These are phyloP conservation scores for Paraphaeosphaeria minitans DNA, from an alignment of 2,329 filamentous ascomycete genomes.

Conservation along the genomic window DNA sequence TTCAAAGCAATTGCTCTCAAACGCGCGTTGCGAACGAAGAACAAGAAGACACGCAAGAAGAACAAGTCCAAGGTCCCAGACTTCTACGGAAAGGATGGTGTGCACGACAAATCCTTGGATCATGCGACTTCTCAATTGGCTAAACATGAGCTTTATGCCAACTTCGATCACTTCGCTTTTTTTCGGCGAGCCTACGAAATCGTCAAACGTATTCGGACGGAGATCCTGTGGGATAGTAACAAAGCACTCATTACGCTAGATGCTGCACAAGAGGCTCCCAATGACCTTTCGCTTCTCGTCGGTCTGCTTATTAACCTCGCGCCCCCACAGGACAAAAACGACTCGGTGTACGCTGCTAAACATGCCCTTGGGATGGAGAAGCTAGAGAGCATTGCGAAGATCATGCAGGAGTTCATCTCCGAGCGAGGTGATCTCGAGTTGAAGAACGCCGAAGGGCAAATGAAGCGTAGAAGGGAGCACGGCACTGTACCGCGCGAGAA, in stretches of 20 bases:
- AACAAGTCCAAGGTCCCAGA: constrained; percentile 13
- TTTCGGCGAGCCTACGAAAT: constrained; percentile 22
- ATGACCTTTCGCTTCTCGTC: constrained; percentile 14
- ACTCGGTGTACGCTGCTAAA: constrained; percentile 2
- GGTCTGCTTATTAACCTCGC: constrained; percentile 16
- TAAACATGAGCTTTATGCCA: constrained; percentile 20
- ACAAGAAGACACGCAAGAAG: constrained; percentile 7
- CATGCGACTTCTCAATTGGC: constrained; percentile 15
- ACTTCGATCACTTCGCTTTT: constrained; percentile 29
- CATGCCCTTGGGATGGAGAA: constrained; percentile 15
- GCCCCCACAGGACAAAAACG: constrained; percentile 15
- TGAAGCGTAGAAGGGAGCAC: not conserved
- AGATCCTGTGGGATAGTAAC: constrained; percentile 17
- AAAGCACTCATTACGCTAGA: constrained; percentile 9
- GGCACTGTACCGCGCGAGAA: not conserved
- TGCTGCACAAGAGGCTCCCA: constrained; percentile 10
- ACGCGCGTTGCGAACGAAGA: constrained; percentile 3
- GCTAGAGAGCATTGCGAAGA: constrained; percentile 15
- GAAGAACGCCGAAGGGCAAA: constrained; percentile 10
- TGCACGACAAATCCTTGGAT: constrained; percentile 12
- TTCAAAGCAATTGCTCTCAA: constrained; percentile 14
- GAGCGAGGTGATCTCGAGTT: constrained; percentile 15
- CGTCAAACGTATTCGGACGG: constrained; percentile 14
- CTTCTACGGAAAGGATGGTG: constrained; percentile 8
- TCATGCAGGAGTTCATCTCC: constrained; percentile 19